A percentile compares a stretch with the other conserved stretches of the same genome.
These are phyloP conservation scores for Backusella psychrophila DNA, from an alignment of 192 early-diverging fungal genomes.

Conservation along the genomic window DNA sequence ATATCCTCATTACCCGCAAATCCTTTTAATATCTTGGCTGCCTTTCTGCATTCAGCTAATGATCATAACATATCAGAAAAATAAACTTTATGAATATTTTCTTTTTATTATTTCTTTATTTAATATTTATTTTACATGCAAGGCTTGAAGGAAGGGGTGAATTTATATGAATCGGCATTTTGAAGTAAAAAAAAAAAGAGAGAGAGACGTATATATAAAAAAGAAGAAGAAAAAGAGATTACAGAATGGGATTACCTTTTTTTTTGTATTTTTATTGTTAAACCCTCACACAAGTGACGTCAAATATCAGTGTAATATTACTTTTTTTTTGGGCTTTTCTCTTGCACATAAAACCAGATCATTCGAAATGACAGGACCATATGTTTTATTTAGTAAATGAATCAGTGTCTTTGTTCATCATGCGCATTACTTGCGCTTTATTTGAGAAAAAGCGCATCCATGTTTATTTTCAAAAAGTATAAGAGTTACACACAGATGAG, in stretches of 20 bases:
- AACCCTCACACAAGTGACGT: conserved; percentile 2
- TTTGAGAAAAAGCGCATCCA: background rate
- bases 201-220: background rate
- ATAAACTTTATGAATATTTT: background rate
- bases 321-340: background rate
- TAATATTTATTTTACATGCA: conserved; percentile 14
- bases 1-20: conserved; percentile 22
- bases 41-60: conserved; percentile 27
- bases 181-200: background rate
- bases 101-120: background rate
- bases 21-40: conserved; percentile 21
- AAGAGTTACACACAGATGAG: too few relatives aligned
- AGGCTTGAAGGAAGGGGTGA: conserved; percentile 38
- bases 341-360: background rate
- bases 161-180: conserved; percentile 21
- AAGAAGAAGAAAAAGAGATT: background rate
- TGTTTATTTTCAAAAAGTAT: too few relatives aligned
- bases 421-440: background rate
- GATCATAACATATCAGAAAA: too few relatives aligned
- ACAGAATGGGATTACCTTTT: background rate
- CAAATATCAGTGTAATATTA: background rate
- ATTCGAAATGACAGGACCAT: background rate
- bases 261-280: background rate
- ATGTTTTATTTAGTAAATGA: background rate
- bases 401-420: background rate